Percentiles rank a stretch among this genome's conserved stretches.
phyloP scores from a whole-genome alignment of 2,329 filamentous ascomycete genomes.

The Clonostachys chloroleuca region DNA sequence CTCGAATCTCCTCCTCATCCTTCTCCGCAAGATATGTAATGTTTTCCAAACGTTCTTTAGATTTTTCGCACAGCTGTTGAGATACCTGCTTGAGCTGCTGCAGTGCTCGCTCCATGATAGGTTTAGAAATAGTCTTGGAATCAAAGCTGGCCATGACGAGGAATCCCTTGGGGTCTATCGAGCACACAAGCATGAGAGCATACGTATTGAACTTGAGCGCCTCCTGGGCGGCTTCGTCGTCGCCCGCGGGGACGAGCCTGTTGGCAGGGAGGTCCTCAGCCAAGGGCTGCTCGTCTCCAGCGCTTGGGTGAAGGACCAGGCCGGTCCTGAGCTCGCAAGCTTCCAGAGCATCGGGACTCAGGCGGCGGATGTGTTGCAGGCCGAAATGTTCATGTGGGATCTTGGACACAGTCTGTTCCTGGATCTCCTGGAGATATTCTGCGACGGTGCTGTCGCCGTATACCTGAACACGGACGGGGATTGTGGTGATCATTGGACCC shows the following conservation, averaged over 20 bases:
- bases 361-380: constrained; percentile 52
- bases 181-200: constrained; percentile 62
- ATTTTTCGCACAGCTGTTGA: constrained; percentile 38
- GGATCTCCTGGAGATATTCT: constrained; percentile 51
- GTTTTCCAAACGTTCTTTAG: constrained; percentile 20
- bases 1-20: constrained; percentile 24
- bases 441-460: constrained; percentile 32
- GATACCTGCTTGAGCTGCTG: constrained; percentile 46
- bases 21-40: constrained; percentile 24
- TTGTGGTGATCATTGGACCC: constrained; percentile 57
- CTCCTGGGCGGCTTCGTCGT: constrained; percentile 53
- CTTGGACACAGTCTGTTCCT: constrained; percentile 48
- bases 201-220: constrained; percentile 57
- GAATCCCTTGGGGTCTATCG: constrained; percentile 49
- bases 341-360: constrained; percentile 48
- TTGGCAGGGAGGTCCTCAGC: constrained; percentile 34
- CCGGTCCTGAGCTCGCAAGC: constrained; percentile 53
- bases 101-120: constrained; percentile 48
- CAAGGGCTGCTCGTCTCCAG: constrained; percentile 15
- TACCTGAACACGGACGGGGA: constrained; percentile 48
- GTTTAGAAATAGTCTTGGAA: constrained; percentile 48
- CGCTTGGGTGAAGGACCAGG: constrained; percentile 46
- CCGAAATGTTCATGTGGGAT: constrained; percentile 64
- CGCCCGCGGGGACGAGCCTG: constrained; percentile 48
- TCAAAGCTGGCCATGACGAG: constrained; percentile 62